A percentile compares a stretch with the other conserved stretches of the same genome.
phyloP scores from a whole-genome alignment of 441 rosid genomes.

The Mallotus repandus region DNA sequence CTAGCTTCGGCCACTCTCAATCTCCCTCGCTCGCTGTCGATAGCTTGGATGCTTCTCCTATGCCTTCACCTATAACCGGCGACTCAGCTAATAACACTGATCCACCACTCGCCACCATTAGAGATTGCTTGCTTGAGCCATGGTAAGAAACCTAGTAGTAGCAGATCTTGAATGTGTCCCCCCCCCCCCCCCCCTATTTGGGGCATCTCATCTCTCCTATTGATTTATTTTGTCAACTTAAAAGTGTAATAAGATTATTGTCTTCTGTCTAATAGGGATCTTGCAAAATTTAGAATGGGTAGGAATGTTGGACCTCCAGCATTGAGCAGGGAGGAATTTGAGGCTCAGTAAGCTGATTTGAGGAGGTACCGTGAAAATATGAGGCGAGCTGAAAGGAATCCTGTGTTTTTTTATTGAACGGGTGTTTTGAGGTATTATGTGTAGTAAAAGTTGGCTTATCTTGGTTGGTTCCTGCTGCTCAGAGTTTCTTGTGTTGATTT shows the following conservation, averaged over 20 bases:
- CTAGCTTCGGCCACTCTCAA: too few relatives aligned
- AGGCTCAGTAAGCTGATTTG: slow-evolving; percentile 88
- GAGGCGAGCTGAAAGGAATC: slow-evolving; percentile 76
- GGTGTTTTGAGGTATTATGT: background rate
- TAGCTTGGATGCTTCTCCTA: too few relatives aligned
- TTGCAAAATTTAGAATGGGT: slow-evolving; percentile 75
- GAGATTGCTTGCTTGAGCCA: too few relatives aligned
- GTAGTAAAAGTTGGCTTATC: background rate
- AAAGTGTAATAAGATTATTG: background rate
- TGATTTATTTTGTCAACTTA: too few relatives aligned
- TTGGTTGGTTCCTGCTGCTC: background rate
- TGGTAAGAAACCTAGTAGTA: too few relatives aligned
- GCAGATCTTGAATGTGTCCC: too few relatives aligned
- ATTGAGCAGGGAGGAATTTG: slow-evolving; percentile 91
- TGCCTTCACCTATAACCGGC: too few relatives aligned
- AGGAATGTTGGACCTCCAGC: slow-evolving; percentile 70
- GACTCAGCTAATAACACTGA: too few relatives aligned
- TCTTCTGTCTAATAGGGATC: slow-evolving; percentile 54
- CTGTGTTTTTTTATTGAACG: background rate
- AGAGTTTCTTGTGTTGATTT: background rate
- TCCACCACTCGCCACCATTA: too few relatives aligned
- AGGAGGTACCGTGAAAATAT: slow-evolving; percentile 82
- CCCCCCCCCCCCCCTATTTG: too few relatives aligned
- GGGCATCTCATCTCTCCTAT: too few relatives aligned
- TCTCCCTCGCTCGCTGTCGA: too few relatives aligned